These are phyloP conservation scores for Pisolithus thermaeus DNA, from an alignment of 1,284 basidiomycete species.

Conservation along the genomic window DNA sequence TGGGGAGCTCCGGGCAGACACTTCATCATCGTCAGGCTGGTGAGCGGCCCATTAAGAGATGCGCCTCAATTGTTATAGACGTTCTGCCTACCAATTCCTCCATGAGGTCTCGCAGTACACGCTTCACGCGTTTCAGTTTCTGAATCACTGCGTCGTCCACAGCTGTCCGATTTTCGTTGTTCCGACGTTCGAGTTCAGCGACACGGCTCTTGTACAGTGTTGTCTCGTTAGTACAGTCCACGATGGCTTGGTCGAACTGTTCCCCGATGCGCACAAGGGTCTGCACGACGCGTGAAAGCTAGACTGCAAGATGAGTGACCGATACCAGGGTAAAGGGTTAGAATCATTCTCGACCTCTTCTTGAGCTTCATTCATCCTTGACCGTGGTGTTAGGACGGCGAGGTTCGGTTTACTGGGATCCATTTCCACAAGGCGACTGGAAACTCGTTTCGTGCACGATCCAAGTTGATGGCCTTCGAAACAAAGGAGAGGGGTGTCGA, in stretches of 20 bases:
- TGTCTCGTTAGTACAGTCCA: constrained; percentile 22
- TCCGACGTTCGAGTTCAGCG: constrained; percentile 26
- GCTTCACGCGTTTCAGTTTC: constrained; percentile 34
- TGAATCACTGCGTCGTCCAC: constrained; percentile 24
- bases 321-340: not conserved
- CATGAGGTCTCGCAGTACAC: constrained; percentile 35
- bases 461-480: not conserved
- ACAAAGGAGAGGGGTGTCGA: not conserved
- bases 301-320: not conserved
- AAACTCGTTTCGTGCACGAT: too few species aligned
- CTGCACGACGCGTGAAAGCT: constrained; percentile 21
- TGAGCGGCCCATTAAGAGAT: constrained; percentile 4
- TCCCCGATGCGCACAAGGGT: constrained; percentile 22
- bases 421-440: not conserved
- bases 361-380: constrained; percentile 17
- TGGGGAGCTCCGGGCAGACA: constrained; percentile 5
- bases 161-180: not conserved
- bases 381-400: constrained; percentile 13
- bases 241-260: constrained; percentile 29
- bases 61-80: not conserved
- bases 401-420: not conserved
- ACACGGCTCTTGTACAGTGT: constrained; percentile 22
- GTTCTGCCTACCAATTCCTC: constrained; percentile 33
- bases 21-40: constrained; percentile 20
- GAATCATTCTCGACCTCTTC: constrained; percentile 21